phyloP scores from a whole-genome alignment of 495 filamentous ascomycete species.

The Pseudoneurospora amorphoporcata region DNA sequence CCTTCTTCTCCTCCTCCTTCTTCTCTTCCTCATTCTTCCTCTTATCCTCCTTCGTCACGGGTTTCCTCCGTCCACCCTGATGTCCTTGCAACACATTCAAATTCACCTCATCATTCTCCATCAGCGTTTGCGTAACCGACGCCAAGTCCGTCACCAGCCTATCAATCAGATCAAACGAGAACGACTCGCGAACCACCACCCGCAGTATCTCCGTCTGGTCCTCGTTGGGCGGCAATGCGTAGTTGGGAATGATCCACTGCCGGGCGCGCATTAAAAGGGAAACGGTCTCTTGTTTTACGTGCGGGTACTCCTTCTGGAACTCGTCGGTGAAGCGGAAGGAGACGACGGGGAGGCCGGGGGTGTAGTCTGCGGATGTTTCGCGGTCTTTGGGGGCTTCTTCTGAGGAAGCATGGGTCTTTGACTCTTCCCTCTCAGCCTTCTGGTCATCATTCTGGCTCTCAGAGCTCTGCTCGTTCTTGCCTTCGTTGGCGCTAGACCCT shows the following conservation, averaged over 20 bases:
- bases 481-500: neutral
- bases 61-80: slow-evolving; percentile 7
- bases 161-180: slow-evolving; percentile 60
- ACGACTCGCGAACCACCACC: slow-evolving; percentile 58
- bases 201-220: slow-evolving; percentile 57
- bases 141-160: slow-evolving; percentile 46
- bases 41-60: slow-evolving; percentile 16
- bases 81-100: slow-evolving; percentile 31
- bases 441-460: neutral
- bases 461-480: slow-evolving; percentile 16
- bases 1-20: slow-evolving; percentile 14
- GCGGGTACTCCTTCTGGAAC: slow-evolving; percentile 52
- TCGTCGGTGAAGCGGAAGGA: slow-evolving; percentile 55
- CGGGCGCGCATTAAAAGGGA: slow-evolving; percentile 54
- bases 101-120: slow-evolving; percentile 39
- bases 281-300: slow-evolving; percentile 56
- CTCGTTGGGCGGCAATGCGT: slow-evolving; percentile 55
- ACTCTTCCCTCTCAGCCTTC: slow-evolving; percentile 20
- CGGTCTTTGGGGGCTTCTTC: neutral
- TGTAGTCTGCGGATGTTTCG: slow-evolving; percentile 47
- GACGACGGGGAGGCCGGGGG: slow-evolving; percentile 61
- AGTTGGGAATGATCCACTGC: slow-evolving; percentile 72
- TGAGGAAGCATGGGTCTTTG: neutral
- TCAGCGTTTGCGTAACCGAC: slow-evolving; percentile 46
- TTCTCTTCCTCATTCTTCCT: slow-evolving; percentile 14